A percentile compares a stretch with the other conserved stretches of the same genome.
phyloP scores from a whole-genome alignment of 441 rosid genomes.

The Corymbia citriodora region DNA sequence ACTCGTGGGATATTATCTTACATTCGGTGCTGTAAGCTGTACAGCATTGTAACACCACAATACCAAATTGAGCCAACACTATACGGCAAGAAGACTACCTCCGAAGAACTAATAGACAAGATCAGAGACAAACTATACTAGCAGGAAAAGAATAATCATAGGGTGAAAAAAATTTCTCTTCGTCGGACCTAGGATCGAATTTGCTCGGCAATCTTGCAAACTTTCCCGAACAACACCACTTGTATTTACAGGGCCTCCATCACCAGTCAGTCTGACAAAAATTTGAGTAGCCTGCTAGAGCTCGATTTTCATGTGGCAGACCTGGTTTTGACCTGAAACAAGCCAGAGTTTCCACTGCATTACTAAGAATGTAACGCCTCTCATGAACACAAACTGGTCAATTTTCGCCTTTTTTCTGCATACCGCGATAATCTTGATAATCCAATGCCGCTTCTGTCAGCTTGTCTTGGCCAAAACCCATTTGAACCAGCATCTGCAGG shows the following conservation, averaged over 20 bases:
- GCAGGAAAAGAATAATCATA: neutral
- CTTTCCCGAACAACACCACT: slow-evolving; percentile 34
- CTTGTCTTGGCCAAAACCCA: slow-evolving; percentile 58
- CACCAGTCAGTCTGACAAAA: neutral
- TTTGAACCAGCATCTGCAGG: slow-evolving; percentile 66
- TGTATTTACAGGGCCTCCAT: slow-evolving; percentile 54
- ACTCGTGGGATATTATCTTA: slow-evolving; percentile 25
- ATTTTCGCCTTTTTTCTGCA: neutral
- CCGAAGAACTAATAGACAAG: slow-evolving; percentile 8
- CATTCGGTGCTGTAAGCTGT: slow-evolving; percentile 28
- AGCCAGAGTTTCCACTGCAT: neutral
- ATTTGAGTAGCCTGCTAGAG: slow-evolving; percentile 21
- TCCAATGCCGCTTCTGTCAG: slow-evolving; percentile 16
- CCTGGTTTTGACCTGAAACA: slow-evolving; percentile 50
- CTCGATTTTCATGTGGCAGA: slow-evolving; percentile 52
- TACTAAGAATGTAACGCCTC: neutral
- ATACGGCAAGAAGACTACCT: slow-evolving; percentile 34
- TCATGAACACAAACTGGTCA: neutral
- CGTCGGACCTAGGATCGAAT: slow-evolving; percentile 17
- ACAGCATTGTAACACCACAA: slow-evolving; percentile 15
- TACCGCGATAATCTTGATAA: slow-evolving; percentile 28
- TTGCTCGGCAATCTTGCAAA: slow-evolving; percentile 10
- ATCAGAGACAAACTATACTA: slow-evolving; percentile 10
- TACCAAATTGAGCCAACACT: slow-evolving; percentile 13
- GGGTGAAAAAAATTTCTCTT: slow-evolving; percentile 8